Base-by-base conservation (phyloP, 139 green algal genomes). In the Tetradesmus lagerheimii region DNA sequence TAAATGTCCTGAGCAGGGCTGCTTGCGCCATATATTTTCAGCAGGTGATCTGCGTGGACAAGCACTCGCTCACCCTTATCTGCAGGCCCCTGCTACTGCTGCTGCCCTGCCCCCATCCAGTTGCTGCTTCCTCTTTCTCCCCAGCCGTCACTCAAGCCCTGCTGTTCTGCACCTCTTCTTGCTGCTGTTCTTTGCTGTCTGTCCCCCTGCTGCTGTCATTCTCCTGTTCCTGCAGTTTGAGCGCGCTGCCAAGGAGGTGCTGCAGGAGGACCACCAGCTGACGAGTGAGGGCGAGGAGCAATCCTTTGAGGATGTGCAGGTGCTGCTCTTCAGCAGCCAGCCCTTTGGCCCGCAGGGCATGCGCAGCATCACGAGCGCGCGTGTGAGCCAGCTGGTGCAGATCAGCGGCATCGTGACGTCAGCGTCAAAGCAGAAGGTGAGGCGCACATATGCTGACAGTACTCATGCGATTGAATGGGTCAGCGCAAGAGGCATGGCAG, bases 381-480 rank as follows among this genome's bases (percentile, higher is more conserved):
- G 98, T 87, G 97, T 99, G 45, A 97, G 92, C 66, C 93, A 96
- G 90, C 94, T 99, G 76, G 97, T 99, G 43, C 97, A 98, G 93
- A 93, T 99, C 14, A 96, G 96, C 18, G 98, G 98, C 81, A 99
- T 99, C 91, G 94, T 99, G 66, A 99, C 98, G 2, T 93, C 96
- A 2, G 94, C 98, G 12, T 95, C 95, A 8, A 97, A 96, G 64
- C 95, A 97, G 43, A 99, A 96, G 94, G 94, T 96, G 50, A 29
- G 47, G n/a, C n/a, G n/a, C n/a, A n/a, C 47, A 62, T 11, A 16
- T 11, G 66, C 62, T 34, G 66, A 16, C 27, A 74, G 62, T n/a
- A n/a, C n/a, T n/a, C n/a, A n/a, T n/a, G n/a, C 43, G 43, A 8
- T 50, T 50, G 43, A 8, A 8, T n/a, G n/a, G n/a, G n/a, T n/a